phyloP scores from a whole-genome alignment of 2,329 filamentous ascomycete genomes.

The Aschersonia sp. region DNA sequence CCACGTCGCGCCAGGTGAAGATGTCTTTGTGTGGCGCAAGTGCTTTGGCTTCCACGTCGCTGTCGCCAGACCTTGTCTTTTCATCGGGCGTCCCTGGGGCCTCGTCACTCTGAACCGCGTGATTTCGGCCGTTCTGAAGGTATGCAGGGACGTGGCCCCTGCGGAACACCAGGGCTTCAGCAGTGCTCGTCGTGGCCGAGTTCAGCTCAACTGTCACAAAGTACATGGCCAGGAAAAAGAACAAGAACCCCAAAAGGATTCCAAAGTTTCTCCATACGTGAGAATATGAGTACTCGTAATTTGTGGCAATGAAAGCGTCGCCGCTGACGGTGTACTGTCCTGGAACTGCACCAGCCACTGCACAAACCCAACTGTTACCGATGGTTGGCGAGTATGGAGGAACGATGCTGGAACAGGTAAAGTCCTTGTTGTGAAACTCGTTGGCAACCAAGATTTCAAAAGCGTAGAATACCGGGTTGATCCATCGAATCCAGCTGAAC shows the following conservation, averaged over 20 bases:
- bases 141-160: constrained; percentile 34
- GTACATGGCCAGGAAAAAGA: constrained; percentile 50
- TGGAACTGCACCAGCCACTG: constrained; percentile 36
- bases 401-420: constrained; percentile 37
- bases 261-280: constrained; percentile 57
- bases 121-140: constrained; percentile 16
- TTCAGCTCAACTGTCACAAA: constrained; percentile 50
- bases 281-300: constrained; percentile 39
- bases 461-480: constrained; percentile 59
- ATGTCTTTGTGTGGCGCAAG: constrained; percentile 36
- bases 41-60: constrained; percentile 10
- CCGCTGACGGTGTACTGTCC: constrained; percentile 42
- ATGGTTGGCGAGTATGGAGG: constrained; percentile 28
- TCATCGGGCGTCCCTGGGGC: constrained; percentile 10
- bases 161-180: constrained; percentile 55
- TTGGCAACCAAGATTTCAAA: constrained; percentile 63
- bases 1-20: constrained; percentile 68
- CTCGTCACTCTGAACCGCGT: constrained; percentile 16
- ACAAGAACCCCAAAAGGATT: constrained; percentile 48
- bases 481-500: constrained; percentile 63
- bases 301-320: constrained; percentile 41
- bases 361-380: constrained; percentile 36
- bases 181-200: constrained; percentile 44
- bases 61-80: constrained; percentile 4
- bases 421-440: constrained; percentile 48